Base-by-base conservation (phyloP, 495 filamentous ascomycete species). In the Daldinia vernicosa region DNA sequence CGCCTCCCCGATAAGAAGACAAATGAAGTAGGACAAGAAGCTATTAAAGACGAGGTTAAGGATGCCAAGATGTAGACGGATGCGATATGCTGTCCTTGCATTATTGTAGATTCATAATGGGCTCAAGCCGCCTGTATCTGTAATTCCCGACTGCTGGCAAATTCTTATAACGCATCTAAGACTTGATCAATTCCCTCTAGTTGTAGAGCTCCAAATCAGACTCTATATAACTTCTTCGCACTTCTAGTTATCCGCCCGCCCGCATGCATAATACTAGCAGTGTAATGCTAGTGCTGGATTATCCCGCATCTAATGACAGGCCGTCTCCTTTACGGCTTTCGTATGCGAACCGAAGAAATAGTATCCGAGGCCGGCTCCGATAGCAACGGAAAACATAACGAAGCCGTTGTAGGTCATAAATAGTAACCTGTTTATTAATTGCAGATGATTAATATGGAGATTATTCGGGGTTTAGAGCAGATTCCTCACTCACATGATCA, bases 401-500 rank as follows among this genome's bases (percentile, higher is more conserved):
- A 90, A 94, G 15, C 96, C 95, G 72, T 99, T 99, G 79, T 99
- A 99, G 2, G 96, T 99, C 95, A 99, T 99, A 81, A 99, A 99
- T 22, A 99, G 83, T 68, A 99, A 83, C 95, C 95, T 99, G 51
- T 35, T 53, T 30, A 19, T 53, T 37, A 11, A 15, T 56, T 14
- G 1, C 37, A 2, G 17, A 60, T 19, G 9, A 52, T 55, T 19
- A 58, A 53, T 52, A 63, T 24, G 3, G 68, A 22, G 11, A n/a
- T 9, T 17, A 55, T 30, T 17, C 47, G 28, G 26, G 24, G 11
- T 37, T 43, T 15, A 28, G 33, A 59, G 40, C 33, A 40, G 15
- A 7, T 33, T 15, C 55, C 15, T 17, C 5, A 91, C 93, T 90
- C 75, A 98, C 95, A 99, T 99, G 74, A 99, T 96, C 82, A 99